Base-by-base conservation (phyloP, 192 early-diverging fungal genomes). In the Diversispora eburnea region DNA sequence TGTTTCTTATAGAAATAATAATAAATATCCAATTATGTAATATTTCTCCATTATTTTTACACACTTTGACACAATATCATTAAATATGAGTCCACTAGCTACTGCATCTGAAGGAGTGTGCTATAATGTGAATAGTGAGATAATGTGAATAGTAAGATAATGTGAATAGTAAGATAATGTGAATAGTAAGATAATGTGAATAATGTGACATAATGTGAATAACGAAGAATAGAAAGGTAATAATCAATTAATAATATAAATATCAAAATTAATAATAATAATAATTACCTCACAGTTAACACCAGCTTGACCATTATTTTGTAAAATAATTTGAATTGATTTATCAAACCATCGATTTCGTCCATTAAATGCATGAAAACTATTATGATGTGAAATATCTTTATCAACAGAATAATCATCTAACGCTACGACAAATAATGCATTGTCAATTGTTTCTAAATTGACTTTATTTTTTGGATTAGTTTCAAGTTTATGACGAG, bases 301-400 rank as follows among this genome's bases (percentile, higher is more conserved):
- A 76, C 97, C 97, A 48, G 92, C 86, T 43, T 92, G 88, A 20
- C 94, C 97, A 73, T 88, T 93, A 77, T 77, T 88, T 64, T 92
- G 79, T 46, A 98, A 88, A 54, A 98, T 88, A 46, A 98, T 77
- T 80, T 94, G 92, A 57, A 98, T 83, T 20, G 94, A 82, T 85
- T 98, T 98, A 84, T 98, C 97, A 84, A 95, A 98, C 97, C 97
- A 98, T 33, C 97, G 85, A 80, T 98, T 98, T 59, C 78, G 78
- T 3, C 86, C 95, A 39, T 93, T 82, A 49, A 80, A 75, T 6
- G 87, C 91, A 78, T 97, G 95, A 79, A 91, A 93, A 19, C 93
- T 79, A 63, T 93, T 91, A 42, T 79, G 83, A 57, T 94, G 87
- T 5, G 88, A 82, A 4, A 80, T 62, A 76, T 95, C 91, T 15